Conservation (phyloP, 2,329 filamentous ascomycete genomes). For the Aspergillus sp. region DNA sequence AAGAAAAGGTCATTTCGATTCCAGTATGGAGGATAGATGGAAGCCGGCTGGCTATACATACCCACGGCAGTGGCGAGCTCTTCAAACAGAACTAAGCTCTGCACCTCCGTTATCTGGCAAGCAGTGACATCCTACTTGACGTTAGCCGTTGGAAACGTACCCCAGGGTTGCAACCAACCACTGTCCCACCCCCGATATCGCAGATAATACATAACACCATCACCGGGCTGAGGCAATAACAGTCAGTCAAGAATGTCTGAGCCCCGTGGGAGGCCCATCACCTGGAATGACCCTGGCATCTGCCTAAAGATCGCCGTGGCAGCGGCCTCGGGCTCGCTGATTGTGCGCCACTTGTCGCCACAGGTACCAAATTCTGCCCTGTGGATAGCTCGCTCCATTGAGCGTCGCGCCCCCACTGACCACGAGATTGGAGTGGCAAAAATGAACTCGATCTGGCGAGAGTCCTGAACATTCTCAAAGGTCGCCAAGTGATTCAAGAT, state of each 20-base stretch:
- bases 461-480: too few species aligned
- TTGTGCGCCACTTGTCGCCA: background rate
- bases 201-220: background rate
- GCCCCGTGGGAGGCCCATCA: background rate
- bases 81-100: background rate
- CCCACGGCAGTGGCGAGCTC: background rate
- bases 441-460: background rate
- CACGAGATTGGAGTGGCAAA: background rate
- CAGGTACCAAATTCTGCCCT: background rate
- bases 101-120: background rate
- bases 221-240: background rate
- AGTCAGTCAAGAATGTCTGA: too few species aligned
- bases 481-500: background rate
- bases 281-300: background rate
- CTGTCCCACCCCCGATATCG: background rate
- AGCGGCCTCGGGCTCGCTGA: background rate
- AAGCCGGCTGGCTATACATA: background rate
- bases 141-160: background rate
- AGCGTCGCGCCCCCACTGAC: background rate
- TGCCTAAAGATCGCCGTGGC: background rate
- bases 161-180: background rate
- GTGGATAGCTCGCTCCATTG: too few species aligned
- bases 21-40: background rate
- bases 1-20: background rate
- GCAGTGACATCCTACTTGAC: background rate